phyloP scores from a whole-genome alignment of 1,284 basidiomycete genomes.

The Trichosporon sp. region DNA sequence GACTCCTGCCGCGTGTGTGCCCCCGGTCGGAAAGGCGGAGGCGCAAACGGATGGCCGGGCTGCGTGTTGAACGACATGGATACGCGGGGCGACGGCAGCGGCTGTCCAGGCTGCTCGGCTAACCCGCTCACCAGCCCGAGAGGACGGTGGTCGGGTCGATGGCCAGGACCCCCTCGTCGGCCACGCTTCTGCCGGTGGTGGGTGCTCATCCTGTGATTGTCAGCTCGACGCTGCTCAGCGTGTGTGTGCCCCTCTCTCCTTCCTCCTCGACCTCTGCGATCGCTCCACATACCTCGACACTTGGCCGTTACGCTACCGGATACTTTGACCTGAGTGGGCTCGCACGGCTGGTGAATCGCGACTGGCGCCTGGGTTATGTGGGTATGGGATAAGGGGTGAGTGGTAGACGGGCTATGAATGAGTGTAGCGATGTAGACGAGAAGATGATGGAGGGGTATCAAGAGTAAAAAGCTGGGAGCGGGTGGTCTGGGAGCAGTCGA shows the following conservation, averaged over 20 bases:
- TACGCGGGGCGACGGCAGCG: constrained; percentile 11
- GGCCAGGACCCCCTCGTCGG: constrained; percentile 4
- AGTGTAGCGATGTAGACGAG: not conserved
- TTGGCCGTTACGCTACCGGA: not conserved
- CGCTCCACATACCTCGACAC: constrained; percentile 3
- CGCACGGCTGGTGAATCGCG: not conserved
- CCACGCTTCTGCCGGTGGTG: constrained; percentile 17
- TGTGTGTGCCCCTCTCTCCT: too few species aligned
- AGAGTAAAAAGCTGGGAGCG: not conserved
- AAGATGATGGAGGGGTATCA: not conserved
- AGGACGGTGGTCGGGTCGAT: not conserved
- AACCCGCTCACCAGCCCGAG: not conserved
- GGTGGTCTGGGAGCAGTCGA: not conserved
- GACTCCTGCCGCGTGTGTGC: constrained; percentile 23
- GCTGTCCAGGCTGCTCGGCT: constrained; percentile 5
- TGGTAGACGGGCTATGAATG: not conserved
- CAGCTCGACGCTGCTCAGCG: not conserved
- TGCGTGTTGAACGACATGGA: constrained; percentile 16
- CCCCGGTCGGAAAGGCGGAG: not conserved
- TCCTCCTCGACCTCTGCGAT: not conserved
- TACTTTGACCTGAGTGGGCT: not conserved
- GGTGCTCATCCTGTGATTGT: constrained; percentile 16
- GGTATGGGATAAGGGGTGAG: not conserved
- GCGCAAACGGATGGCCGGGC: constrained; percentile 15
- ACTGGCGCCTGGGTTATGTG: not conserved